Evolutionary conservation across 768 basidiomycete species (phyloP).

Genomic region (Serpula lacrymans): DNA sequence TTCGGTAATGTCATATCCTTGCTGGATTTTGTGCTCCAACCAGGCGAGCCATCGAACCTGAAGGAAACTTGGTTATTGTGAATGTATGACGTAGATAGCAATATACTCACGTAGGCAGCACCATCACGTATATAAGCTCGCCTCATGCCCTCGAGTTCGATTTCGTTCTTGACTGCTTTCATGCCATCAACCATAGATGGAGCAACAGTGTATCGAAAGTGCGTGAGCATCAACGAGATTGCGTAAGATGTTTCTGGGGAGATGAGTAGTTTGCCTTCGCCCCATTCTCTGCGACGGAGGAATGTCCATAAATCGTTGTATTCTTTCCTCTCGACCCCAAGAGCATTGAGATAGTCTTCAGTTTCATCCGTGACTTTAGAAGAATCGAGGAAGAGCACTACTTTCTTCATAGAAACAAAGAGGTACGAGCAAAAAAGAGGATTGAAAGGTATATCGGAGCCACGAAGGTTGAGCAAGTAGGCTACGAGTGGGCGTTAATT

Average conservation of each 20-base stretch:
- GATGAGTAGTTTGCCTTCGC: slow-evolving; percentile 76
- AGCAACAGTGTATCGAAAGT: slow-evolving; percentile 72
- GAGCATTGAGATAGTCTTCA: slow-evolving; percentile 50
- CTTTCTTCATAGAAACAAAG: slow-evolving; percentile 59
- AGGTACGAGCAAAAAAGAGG: slow-evolving; percentile 91
- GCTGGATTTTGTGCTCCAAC: slow-evolving; percentile 76
- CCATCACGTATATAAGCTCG: slow-evolving; percentile 90
- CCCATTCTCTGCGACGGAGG: slow-evolving; percentile 71
- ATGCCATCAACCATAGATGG: slow-evolving; percentile 70
- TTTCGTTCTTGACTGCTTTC: slow-evolving; percentile 86
- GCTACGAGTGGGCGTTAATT: slow-evolving; percentile 42
- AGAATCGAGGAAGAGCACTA: slow-evolving; percentile 74
- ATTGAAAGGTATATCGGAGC: slow-evolving; percentile 86
- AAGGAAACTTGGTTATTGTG: not conserved
- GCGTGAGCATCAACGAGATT: slow-evolving; percentile 81
- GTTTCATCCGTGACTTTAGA: slow-evolving; percentile 61
- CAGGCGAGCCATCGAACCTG: slow-evolving; percentile 84
- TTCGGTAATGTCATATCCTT: slow-evolving; percentile 84
- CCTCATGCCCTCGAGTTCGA: slow-evolving; percentile 79
- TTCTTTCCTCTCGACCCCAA: slow-evolving; percentile 55
- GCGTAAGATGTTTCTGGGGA: slow-evolving; percentile 76
- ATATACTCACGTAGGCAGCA: slow-evolving; percentile 66
- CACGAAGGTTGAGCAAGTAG: slow-evolving; percentile 85
- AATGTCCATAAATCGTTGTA: slow-evolving; percentile 83
- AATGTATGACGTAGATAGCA: slow-evolving; percentile 8